A percentile compares a stretch with the other conserved stretches of the same genome.
These are phyloP conservation scores for Wickerhamiella azymoides DNA, from an alignment of 805 yeast genomes.

Conservation along the genomic window DNA sequence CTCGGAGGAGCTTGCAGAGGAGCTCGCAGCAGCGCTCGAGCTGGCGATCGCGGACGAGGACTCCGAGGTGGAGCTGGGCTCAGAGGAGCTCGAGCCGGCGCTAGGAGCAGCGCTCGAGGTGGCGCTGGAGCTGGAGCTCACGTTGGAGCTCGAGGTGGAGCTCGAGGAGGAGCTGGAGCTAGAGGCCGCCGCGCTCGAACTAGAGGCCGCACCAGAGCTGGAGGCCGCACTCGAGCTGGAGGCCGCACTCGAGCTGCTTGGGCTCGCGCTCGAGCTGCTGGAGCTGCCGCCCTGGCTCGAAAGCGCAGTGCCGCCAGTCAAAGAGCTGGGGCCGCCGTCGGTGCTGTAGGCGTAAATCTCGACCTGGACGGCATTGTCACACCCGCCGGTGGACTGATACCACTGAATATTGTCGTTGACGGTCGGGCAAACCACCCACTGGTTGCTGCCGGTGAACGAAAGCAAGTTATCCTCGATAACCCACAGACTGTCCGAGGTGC, in stretches of 20 bases:
- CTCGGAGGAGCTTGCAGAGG: too few species aligned
- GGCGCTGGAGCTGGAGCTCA: not conserved
- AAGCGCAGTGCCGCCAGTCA: not conserved
- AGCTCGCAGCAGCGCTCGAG: not conserved
- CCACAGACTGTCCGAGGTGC: not conserved
- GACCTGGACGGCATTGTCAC: not conserved
- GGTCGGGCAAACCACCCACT: not conserved
- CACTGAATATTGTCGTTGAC: not conserved
- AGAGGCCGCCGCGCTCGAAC: not conserved
- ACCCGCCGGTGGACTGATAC: not conserved
- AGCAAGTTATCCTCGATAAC: not conserved
- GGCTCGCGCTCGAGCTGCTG: not conserved
- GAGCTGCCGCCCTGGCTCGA: not conserved
- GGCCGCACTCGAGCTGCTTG: not conserved
- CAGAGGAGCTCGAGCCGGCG: not conserved
- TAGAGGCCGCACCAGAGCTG: not conserved
- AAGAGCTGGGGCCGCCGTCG: not conserved
- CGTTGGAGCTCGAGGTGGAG: not conserved
- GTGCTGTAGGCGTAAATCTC: not conserved
- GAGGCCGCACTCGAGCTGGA: not conserved
- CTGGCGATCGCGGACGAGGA: not conserved
- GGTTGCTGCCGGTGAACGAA: not conserved
- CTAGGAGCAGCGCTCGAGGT: not conserved
- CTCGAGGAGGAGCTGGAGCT: not conserved
- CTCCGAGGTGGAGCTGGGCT: not conserved